Percentiles rank a stretch among this genome's conserved stretches.
phyloP scores from a whole-genome alignment of 2,329 filamentous ascomycete genomes.

The Cyphellophora europaea region DNA sequence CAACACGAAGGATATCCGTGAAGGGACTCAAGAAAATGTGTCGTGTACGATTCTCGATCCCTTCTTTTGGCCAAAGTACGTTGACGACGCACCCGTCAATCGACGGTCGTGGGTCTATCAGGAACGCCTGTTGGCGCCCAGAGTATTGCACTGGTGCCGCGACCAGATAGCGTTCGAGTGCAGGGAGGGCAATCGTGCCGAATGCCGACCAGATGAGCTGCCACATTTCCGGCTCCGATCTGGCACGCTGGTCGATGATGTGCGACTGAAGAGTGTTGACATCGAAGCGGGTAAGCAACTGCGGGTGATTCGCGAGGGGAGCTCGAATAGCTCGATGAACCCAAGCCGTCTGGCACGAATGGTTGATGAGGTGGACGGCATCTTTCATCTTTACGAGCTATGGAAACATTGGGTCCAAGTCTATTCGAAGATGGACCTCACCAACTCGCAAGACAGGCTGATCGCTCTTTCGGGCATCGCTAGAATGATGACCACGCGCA shows the following conservation, averaged over 20 bases:
- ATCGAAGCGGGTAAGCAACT: conserved; percentile 4
- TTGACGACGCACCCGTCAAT: conserved; percentile 11
- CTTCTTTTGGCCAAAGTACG: conserved; percentile 4
- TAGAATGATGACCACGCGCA: not conserved
- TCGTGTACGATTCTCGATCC: conserved; percentile 5
- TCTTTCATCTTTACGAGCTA: conserved; percentile 5
- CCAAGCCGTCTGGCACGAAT: conserved; percentile 1
- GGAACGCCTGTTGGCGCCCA: conserved; percentile 16
- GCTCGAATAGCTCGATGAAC: not conserved
- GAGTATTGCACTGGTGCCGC: conserved; percentile 16
- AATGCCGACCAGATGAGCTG: conserved; percentile 5
- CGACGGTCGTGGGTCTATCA: conserved; percentile 19
- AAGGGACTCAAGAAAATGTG: not conserved
- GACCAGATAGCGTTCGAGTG: conserved; percentile 18
- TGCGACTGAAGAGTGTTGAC: conserved; percentile 4
- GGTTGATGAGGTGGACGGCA: conserved; percentile 1
- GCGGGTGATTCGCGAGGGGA: not conserved
- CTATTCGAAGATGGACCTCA: conserved; percentile 7
- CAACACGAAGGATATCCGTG: conserved; percentile 1
- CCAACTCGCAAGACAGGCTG: conserved; percentile 3
- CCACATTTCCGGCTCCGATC: conserved; percentile 4
- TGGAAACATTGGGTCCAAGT: conserved; percentile 6
- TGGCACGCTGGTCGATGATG: conserved; percentile 2
- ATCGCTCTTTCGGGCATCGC: conserved; percentile 9
- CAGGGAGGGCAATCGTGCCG: conserved; percentile 10